These are phyloP conservation scores for Pseudogymnoascus sp. DNA, from an alignment of 2,329 filamentous ascomycete species.

Conservation along the genomic window DNA sequence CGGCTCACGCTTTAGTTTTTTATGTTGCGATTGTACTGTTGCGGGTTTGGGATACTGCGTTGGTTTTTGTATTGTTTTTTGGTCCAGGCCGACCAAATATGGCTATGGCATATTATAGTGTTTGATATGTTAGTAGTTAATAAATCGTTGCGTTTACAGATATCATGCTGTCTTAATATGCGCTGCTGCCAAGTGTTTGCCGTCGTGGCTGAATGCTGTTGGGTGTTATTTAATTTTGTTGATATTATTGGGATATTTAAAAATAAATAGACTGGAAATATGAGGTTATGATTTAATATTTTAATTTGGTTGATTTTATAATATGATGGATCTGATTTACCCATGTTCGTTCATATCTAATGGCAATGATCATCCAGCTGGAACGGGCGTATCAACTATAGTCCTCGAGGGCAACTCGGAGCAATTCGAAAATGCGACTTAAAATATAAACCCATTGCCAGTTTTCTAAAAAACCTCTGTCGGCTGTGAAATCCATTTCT, in stretches of 20 bases:
- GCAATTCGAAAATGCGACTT: background rate
- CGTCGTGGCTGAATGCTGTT: background rate
- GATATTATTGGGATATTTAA: background rate
- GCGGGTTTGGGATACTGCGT: background rate
- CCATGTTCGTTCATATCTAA: background rate
- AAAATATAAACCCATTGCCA: background rate
- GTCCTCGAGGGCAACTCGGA: background rate
- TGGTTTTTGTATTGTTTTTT: background rate
- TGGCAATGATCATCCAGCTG: background rate
- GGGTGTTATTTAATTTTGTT: background rate
- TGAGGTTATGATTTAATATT: background rate
- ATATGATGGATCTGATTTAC: background rate
- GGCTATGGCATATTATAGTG: conserved; percentile 4
- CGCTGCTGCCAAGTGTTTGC: background rate
- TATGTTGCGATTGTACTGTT: background rate
- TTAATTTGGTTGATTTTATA: background rate
- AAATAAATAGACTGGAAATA: background rate
- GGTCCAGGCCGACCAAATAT: background rate
- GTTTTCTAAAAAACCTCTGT: background rate
- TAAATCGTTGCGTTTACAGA: background rate
- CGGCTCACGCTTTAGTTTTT: conserved; percentile 9
- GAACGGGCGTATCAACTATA: background rate
- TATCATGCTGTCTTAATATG: too few relatives aligned
- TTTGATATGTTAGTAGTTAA: conserved; percentile 8
- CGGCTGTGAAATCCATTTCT: background rate